These are phyloP conservation scores for Aspergillus proliferans DNA, from an alignment of 2,329 filamentous ascomycete genomes.

Conservation along the genomic window DNA sequence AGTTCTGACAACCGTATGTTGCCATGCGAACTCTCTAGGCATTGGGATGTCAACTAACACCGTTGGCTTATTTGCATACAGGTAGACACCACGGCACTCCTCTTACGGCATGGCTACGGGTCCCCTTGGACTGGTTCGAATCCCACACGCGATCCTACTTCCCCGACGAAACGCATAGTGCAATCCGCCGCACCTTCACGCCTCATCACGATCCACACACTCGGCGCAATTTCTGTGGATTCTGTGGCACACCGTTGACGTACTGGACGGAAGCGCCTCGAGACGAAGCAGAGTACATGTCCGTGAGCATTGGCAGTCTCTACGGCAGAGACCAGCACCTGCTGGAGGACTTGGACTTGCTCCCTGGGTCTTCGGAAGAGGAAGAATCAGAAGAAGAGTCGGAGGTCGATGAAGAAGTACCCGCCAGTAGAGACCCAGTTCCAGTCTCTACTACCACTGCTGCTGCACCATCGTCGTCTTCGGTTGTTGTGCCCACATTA, in stretches of 20 bases:
- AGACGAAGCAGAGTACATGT: slow-evolving; percentile 70
- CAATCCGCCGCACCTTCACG: slow-evolving; percentile 63
- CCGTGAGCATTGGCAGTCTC: slow-evolving; percentile 73
- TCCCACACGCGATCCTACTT: slow-evolving; percentile 69
- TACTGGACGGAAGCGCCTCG: slow-evolving; percentile 73
- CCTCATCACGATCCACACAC: slow-evolving; percentile 52
- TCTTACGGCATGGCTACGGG: slow-evolving; percentile 72
- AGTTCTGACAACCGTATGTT: slow-evolving; percentile 64
- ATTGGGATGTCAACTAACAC: not conserved
- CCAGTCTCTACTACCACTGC: slow-evolving; percentile 10
- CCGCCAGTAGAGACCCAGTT: slow-evolving; percentile 11
- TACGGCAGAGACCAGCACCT: slow-evolving; percentile 62
- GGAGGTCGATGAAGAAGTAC: slow-evolving; percentile 31
- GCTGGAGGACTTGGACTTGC: slow-evolving; percentile 68
- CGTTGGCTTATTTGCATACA: slow-evolving; percentile 24
- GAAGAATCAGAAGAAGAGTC: slow-evolving; percentile 20
- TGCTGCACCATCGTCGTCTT: slow-evolving; percentile 5
- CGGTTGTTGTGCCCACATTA: slow-evolving; percentile 17
- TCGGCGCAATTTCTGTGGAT: slow-evolving; percentile 80
- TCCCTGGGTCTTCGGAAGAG: slow-evolving; percentile 43
- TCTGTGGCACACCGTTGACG: slow-evolving; percentile 78
- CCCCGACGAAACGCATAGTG: slow-evolving; percentile 65
- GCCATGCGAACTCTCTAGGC: too few species aligned
- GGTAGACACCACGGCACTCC: slow-evolving; percentile 62
- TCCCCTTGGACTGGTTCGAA: slow-evolving; percentile 75